phyloP scores from a whole-genome alignment of 2,329 filamentous ascomycete species.

The Fusarium virguliforme region DNA sequence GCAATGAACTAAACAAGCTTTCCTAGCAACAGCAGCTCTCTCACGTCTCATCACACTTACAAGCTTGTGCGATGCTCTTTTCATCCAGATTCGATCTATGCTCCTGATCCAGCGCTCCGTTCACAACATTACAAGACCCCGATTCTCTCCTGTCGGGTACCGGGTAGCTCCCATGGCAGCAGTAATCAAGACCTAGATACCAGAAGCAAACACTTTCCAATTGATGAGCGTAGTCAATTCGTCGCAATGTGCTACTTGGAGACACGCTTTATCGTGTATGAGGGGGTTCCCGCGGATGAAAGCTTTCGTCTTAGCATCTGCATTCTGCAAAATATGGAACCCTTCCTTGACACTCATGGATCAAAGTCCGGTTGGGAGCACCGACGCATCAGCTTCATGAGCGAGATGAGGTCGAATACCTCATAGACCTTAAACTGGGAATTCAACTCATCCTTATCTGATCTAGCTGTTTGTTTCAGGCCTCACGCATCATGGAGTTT shows the following conservation, averaged over 20 bases:
- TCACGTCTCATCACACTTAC: fast-evolving
- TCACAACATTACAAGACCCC: not conserved
- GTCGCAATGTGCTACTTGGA: not conserved
- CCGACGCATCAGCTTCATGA: no score
- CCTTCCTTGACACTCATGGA: no score
- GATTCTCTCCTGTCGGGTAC: not conserved
- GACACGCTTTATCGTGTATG: not conserved
- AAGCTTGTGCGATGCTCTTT: fast-evolving
- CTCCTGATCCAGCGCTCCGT: no score
- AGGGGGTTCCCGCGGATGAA: not conserved
- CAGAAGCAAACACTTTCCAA: not conserved
- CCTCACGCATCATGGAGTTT: not conserved
- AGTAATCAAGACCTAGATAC: no score
- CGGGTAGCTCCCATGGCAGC: not conserved
- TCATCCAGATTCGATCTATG: not conserved
- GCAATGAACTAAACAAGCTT: not conserved
- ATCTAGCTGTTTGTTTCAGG: not conserved
- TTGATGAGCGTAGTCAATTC: not conserved
- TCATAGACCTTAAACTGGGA: not conserved
- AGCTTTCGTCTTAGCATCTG: not conserved
- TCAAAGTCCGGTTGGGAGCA: not conserved
- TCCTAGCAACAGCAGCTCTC: not conserved
- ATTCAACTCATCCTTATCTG: not conserved
- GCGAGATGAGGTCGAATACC: not conserved
- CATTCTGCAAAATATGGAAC: not conserved